phyloP scores from a whole-genome alignment of 2,329 filamentous ascomycete genomes.

The Penicillium crustosum region DNA sequence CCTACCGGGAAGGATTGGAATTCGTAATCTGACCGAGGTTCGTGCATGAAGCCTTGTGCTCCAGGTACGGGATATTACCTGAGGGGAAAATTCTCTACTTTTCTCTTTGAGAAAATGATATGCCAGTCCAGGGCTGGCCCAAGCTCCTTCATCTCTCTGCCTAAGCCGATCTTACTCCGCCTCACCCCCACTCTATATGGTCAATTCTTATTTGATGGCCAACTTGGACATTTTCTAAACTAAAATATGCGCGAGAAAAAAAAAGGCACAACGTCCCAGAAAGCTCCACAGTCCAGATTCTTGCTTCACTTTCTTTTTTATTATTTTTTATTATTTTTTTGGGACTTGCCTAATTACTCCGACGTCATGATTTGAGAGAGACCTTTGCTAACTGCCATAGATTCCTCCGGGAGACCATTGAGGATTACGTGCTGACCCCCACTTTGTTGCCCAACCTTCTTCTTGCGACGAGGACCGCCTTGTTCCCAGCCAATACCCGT shows the following conservation, averaged over 20 bases:
- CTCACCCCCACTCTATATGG: conserved; percentile 23
- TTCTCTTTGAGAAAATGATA: conserved; percentile 10
- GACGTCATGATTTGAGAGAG: conserved; percentile 21
- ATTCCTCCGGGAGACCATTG: conserved; percentile 48
- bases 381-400: conserved; percentile 32
- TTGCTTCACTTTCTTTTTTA: conserved; percentile 13
- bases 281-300: conserved; percentile 26
- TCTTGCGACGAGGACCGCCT: conserved; percentile 64
- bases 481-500: conserved; percentile 84
- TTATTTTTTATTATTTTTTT: conserved; percentile 6
- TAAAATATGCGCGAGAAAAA: conserved; percentile 12
- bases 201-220: conserved; percentile 13
- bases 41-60: conserved; percentile 26
- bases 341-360: conserved; percentile 2
- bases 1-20: conserved; percentile 24
- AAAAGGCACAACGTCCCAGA: conserved; percentile 18
- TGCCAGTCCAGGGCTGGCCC: conserved; percentile 26
- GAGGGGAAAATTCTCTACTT: conserved; percentile 3
- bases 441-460: conserved; percentile 63
- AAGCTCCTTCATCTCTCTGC: conserved; percentile 31
- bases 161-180: conserved; percentile 33
- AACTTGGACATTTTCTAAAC: conserved; percentile 10
- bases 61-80: conserved; percentile 26
- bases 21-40: conserved; percentile 29
- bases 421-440: conserved; percentile 65